A percentile compares a stretch with the other conserved stretches of the same genome.
These are phyloP conservation scores for Trichocomaceae sp. DNA, from an alignment of 2,329 filamentous ascomycete genomes.

Conservation along the genomic window DNA sequence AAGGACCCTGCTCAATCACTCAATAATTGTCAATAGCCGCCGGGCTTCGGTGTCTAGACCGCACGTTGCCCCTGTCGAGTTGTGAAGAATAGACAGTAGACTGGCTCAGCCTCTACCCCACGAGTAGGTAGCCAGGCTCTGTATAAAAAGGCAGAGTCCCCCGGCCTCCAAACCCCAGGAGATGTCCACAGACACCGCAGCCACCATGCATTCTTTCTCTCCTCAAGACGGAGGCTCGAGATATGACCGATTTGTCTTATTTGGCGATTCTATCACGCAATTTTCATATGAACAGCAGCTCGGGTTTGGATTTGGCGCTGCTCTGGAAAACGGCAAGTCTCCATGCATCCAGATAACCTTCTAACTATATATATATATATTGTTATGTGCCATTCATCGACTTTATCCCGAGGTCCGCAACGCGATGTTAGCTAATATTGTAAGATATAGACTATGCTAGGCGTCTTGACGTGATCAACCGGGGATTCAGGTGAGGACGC, in stretches of 20 bases:
- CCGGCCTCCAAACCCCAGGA: neutral
- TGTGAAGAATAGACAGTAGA: neutral
- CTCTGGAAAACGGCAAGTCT: constrained; percentile 60
- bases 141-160: neutral
- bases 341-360: no score
- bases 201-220: constrained; percentile 6
- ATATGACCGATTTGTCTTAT: constrained; percentile 71
- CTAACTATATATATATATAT: neutral
- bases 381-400: no score
- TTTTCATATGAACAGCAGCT: constrained; percentile 53
- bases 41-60: neutral
- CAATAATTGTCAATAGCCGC: neutral
- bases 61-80: neutral
- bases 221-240: neutral
- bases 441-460: constrained; percentile 55
- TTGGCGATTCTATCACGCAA: constrained; percentile 87
- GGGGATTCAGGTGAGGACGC: constrained; percentile 59
- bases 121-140: neutral
- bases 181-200: constrained; percentile 6
- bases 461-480: constrained; percentile 77
- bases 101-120: neutral
- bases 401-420: no score
- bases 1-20: neutral
- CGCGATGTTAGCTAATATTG: neutral
- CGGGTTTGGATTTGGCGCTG: constrained; percentile 69